phyloP scores from a whole-genome alignment of 1,284 basidiomycete species.

The Trametes versicolor region DNA sequence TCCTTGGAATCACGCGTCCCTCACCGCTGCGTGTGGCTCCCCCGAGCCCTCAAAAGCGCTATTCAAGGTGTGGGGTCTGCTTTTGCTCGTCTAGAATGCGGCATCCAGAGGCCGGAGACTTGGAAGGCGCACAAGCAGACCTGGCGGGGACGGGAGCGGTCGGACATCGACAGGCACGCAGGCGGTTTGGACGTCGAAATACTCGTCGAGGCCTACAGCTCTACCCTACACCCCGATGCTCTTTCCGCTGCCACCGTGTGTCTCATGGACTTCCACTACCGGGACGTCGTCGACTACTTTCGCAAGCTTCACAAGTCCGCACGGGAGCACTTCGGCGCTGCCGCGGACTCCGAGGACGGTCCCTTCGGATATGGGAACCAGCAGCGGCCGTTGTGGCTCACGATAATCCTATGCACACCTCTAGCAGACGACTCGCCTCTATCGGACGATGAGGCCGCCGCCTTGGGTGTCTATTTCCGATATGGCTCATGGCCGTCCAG shows the following conservation, averaged over 20 bases:
- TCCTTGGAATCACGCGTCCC: not conserved
- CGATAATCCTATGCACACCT: not conserved
- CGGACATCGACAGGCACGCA: not conserved
- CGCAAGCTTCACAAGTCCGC: not conserved
- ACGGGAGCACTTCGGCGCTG: not conserved
- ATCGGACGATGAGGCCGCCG: not conserved
- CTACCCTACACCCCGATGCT: not conserved
- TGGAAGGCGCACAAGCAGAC: not conserved
- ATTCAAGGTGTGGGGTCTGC: not conserved
- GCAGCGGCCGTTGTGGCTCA: not conserved
- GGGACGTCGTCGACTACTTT: not conserved
- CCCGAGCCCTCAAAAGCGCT: not conserved
- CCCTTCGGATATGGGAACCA: not conserved
- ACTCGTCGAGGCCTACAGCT: not conserved
- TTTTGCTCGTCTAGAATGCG: too few relatives aligned
- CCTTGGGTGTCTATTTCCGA: not conserved
- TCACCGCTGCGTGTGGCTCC: not conserved
- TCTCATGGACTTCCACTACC: not conserved
- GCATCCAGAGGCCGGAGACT: not conserved
- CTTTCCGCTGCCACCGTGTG: not conserved
- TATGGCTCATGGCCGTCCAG: not conserved
- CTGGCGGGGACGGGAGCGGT: not conserved
- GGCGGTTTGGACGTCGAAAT: not conserved
- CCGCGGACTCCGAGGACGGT: not conserved
- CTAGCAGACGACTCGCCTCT: not conserved